Evolutionary conservation across 805 yeast species (phyloP).

Genomic region (Candida andamanensis): DNA sequence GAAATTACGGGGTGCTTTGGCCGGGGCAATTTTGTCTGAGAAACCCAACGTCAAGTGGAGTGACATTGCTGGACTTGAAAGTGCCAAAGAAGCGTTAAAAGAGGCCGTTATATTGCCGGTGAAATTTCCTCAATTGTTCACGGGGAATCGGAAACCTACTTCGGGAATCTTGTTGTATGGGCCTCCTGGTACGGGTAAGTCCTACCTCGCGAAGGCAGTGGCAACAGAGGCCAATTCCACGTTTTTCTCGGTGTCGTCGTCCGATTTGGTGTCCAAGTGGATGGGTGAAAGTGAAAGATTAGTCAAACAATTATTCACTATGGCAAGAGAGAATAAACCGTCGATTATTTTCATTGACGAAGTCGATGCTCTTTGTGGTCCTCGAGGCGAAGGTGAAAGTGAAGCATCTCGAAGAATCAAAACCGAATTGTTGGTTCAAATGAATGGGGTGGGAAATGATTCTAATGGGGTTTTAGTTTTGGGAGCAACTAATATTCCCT

Average conservation of each 20-base stretch:
- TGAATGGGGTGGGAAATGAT: constrained; percentile 99
- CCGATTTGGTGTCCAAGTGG: constrained; percentile 96
- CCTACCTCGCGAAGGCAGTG: constrained; percentile 94
- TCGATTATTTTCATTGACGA: constrained; percentile 96
- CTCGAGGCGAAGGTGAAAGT: constrained; percentile 96
- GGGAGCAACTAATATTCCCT: constrained; percentile 97
- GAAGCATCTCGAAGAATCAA: constrained; percentile 95
- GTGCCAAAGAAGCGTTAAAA: constrained; percentile 92
- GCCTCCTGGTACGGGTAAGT: constrained; percentile 95
- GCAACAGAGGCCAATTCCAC: constrained; percentile 98
- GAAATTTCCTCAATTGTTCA: constrained; percentile 90
- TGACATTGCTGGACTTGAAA: constrained; percentile 93
- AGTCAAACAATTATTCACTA: constrained; percentile 87
- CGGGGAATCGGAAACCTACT: constrained; percentile 90
- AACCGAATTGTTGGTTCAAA: constrained; percentile 92
- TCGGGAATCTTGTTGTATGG: constrained; percentile 73
- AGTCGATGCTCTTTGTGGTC: constrained; percentile 96
- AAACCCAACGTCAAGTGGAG: constrained; percentile 92
- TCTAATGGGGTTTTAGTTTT: constrained; percentile 86
- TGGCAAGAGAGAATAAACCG: constrained; percentile 96
- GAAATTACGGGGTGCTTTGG: constrained; percentile 82
- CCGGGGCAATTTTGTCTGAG: constrained; percentile 87
- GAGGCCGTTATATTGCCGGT: constrained; percentile 97
- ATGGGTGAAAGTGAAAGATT: constrained; percentile 98
- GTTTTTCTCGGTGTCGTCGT: constrained; percentile 91